phyloP scores from a whole-genome alignment of 352 stramenopile genomes.

The Pythium plurisporium region DNA sequence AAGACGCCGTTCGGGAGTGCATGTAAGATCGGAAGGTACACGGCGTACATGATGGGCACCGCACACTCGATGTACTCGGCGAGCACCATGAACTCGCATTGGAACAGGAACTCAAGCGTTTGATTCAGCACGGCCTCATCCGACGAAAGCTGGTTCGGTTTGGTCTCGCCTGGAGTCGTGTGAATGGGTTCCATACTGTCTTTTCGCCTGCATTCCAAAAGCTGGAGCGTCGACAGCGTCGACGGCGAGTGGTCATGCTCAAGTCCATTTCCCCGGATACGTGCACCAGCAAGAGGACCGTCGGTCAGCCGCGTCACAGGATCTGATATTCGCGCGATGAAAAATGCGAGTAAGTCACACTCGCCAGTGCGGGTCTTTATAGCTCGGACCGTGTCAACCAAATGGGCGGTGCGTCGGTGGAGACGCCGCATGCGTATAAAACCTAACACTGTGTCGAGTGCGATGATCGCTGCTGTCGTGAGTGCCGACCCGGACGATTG shows the following conservation, averaged over 20 bases:
- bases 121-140: background rate
- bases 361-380: background rate
- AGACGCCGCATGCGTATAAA: background rate
- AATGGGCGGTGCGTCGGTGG: background rate
- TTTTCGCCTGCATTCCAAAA: too few species aligned
- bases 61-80: constrained; percentile 28
- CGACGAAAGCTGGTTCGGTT: too few species aligned
- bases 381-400: background rate
- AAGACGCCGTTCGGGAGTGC: constrained; percentile 29
- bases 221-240: background rate
- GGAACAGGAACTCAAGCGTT: constrained; percentile 19
- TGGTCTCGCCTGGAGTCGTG: background rate
- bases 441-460: background rate
- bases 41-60: constrained; percentile 23
- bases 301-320: background rate
- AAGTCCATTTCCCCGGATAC: constrained; percentile 2
- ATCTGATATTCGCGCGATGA: background rate
- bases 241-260: background rate
- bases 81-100: constrained; percentile 24
- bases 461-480: constrained; percentile 6
- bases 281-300: background rate
- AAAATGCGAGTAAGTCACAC: background rate
- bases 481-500: background rate
- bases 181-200: background rate
- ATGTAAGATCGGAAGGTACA: constrained; percentile 23